Evolutionary conservation across 805 yeast genomes (phyloP).

Genomic region (Yarrowia bubula): DNA sequence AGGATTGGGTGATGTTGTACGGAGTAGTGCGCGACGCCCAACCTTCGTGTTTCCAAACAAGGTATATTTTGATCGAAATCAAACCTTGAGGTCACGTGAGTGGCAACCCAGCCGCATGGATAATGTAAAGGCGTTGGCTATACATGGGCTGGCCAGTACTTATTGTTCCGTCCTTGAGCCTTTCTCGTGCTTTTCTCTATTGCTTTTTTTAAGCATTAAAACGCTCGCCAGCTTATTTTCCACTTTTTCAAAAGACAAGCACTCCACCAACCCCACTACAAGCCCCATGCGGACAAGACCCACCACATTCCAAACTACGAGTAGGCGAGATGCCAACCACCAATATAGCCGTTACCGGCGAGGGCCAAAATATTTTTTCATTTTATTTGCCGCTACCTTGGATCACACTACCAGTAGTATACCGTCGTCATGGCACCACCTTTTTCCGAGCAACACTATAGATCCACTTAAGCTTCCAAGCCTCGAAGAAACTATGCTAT

Average conservation of each 20-base stretch:
- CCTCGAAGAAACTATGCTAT: too few relatives aligned
- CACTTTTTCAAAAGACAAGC: too few relatives aligned
- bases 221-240: too few relatives aligned
- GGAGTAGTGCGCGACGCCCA: conserved; percentile 23
- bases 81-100: conserved; percentile 6
- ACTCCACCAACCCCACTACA: too few relatives aligned
- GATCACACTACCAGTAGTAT: too few relatives aligned
- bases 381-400: too few relatives aligned
- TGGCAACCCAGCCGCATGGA: conserved; percentile 17
- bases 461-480: too few relatives aligned
- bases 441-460: too few relatives aligned
- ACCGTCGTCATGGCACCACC: too few relatives aligned
- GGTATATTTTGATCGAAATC: background rate
- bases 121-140: conserved; percentile 4
- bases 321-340: background rate
- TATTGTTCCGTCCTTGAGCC: background rate
- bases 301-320: background rate
- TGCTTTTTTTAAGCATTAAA: background rate
- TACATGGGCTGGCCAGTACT: background rate
- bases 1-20: conserved; percentile 10
- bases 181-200: background rate
- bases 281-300: background rate
- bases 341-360: too few relatives aligned
- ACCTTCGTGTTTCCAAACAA: conserved; percentile 16
- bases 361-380: too few relatives aligned